Base-by-base conservation (phyloP, 2,329 filamentous ascomycete species). In the Coniochaeta prunicola region DNA sequence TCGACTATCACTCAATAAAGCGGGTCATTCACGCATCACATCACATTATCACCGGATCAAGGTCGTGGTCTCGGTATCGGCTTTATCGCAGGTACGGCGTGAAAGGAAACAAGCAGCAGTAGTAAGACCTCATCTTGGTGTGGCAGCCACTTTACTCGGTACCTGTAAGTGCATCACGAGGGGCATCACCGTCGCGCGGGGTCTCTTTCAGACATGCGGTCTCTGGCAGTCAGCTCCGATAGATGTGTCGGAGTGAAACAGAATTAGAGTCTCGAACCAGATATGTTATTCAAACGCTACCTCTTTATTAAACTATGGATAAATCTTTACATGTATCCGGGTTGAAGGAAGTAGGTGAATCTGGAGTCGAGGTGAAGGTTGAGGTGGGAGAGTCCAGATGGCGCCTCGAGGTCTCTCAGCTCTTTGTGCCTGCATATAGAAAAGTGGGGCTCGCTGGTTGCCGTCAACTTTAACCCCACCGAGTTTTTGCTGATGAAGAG, bases 91-190 rank as follows among this genome's bases (percentile, higher is more conserved):
- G 24, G 45, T 50, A 50, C 45, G 45, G 45, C 45, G 45, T 50
- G 24, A 48, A 28, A 5, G 4, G 45, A 12, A 13, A 17, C 2
- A 8, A 50, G 28, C 26, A 50, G 13, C 45, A 15, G 45, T 50
- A 21, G n/a, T 13, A 3, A 26, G 10, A n/a, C 24, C 26, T n/a
- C n/a, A n/a, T n/a, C n/a, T 26, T 33, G 45, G 54, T 59, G 58
- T 61, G 59, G 59, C 57, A 57, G 36, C 55, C 55, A 57, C 58
- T 57, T 42, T 61, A 57, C 24, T 33, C 53, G 48, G 34, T 31
- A 56, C 45, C 21, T 7, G 13, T 30, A 50, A 57, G 19, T 28
- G 26, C 56, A 57, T 60, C 59, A 62, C 57, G 57, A 53, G 59
- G n/a, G 38, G 28, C 40, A 17, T 34, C 45, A 7, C 50, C 19